phyloP scores from a whole-genome alignment of 169 alveolate genomes.

The Cyclospora cayetanensis region DNA sequence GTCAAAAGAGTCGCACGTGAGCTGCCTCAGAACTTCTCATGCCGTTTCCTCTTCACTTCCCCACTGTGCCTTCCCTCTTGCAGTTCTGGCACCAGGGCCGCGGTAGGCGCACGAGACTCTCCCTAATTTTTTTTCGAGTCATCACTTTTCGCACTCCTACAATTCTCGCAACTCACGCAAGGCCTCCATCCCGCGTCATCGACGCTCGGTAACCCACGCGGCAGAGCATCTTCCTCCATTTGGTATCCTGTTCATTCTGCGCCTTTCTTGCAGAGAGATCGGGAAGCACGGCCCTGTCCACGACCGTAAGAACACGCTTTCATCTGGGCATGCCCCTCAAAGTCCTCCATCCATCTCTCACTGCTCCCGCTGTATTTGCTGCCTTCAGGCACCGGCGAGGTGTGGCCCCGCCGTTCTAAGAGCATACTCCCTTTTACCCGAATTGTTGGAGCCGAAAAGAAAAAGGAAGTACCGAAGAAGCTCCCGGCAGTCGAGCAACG shows the following conservation, averaged over 20 bases:
- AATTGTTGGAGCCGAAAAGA: not conserved
- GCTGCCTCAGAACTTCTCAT: not conserved
- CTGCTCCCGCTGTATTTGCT: no score
- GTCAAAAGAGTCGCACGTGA: not conserved
- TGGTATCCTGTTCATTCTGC: not conserved
- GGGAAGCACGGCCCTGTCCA: slow-evolving; percentile 65
- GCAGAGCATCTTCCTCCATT: not conserved
- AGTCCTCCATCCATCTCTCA: no score
- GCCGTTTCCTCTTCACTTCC: not conserved
- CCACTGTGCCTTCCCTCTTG: not conserved
- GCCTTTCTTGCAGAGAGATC: not conserved
- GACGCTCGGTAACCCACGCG: not conserved
- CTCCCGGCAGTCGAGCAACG: not conserved
- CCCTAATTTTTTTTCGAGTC: not conserved
- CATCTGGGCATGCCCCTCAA: not conserved
- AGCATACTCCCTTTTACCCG: not conserved
- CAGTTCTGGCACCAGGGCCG: not conserved
- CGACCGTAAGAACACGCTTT: slow-evolving; percentile 1
- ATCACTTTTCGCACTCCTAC: not conserved
- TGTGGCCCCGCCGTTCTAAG: slow-evolving; percentile 26
- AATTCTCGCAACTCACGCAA: not conserved
- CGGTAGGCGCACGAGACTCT: not conserved
- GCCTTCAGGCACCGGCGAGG: slow-evolving; percentile 54
- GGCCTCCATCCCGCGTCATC: slow-evolving; percentile 32
- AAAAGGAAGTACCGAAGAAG: not conserved